Conservation (phyloP, 2,329 filamentous ascomycete genomes). For the Nemania sp. region DNA sequence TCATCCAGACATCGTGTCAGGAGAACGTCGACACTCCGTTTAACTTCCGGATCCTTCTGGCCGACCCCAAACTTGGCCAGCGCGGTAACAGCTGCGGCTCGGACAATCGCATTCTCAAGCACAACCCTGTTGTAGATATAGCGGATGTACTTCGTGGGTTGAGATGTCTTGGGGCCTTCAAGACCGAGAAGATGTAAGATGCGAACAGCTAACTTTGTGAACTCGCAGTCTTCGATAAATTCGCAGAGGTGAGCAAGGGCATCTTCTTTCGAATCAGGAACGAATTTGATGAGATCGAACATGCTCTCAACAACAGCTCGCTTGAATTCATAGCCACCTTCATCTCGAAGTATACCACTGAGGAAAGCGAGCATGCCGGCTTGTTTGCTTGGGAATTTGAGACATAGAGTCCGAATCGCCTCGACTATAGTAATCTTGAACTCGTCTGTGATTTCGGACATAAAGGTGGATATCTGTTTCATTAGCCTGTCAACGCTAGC, state of each 20-base stretch:
- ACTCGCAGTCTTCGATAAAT: conserved; percentile 99
- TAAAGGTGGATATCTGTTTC: conserved; percentile 98
- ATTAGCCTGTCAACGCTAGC: conserved; percentile 94
- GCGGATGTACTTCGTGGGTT: conserved; percentile 97
- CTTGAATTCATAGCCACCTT: conserved; percentile 99
- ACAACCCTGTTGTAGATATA: conserved; percentile 99
- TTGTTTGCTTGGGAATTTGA: conserved; percentile 98
- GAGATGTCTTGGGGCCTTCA: conserved; percentile 91
- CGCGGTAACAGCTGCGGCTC: conserved; percentile 92
- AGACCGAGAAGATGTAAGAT: conserved; percentile 92
- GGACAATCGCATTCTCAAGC: conserved; percentile 92
- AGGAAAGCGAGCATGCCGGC: conserved; percentile 97
- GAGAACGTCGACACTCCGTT: conserved; percentile 90
- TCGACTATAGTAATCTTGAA: conserved; percentile 99
- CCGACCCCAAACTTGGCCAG: conserved; percentile 96
- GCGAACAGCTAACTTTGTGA: conserved; percentile 94
- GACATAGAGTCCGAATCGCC: conserved; percentile 91
- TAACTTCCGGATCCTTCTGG: conserved; percentile 94
- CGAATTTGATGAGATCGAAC: conserved; percentile 99
- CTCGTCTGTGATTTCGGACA: conserved; percentile 98
- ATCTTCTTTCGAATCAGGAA: conserved; percentile 80
- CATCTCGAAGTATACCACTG: conserved; percentile 93
- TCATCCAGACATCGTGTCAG: conserved; percentile 94
- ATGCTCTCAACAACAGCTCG: conserved; percentile 97
- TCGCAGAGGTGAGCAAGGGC: conserved; percentile 95